phyloP scores from a whole-genome alignment of 1,284 basidiomycete species.

The Ganoderma lingzhi region DNA sequence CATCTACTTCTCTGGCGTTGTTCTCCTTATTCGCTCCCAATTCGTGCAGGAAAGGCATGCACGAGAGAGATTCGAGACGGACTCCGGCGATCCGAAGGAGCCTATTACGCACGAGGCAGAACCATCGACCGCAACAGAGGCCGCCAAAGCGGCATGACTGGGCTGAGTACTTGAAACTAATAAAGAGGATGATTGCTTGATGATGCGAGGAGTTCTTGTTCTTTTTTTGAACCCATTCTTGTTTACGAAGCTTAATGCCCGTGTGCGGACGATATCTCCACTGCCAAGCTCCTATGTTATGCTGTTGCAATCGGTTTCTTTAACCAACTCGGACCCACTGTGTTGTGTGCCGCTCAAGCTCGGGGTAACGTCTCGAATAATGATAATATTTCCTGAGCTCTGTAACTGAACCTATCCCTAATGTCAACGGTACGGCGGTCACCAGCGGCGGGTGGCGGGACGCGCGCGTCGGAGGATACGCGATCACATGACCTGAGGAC shows the following conservation, averaged over 20 bases:
- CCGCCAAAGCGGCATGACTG: background rate
- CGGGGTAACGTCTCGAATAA: too few relatives aligned
- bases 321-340: too few relatives aligned
- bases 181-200: background rate
- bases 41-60: conserved; percentile 49
- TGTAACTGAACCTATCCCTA: too few relatives aligned
- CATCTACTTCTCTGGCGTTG: conserved; percentile 55
- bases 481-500: conserved; percentile 14
- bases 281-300: too few relatives aligned
- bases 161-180: background rate
- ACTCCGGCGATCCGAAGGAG: conserved; percentile 10
- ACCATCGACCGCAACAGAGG: conserved; percentile 8
- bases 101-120: conserved; percentile 16
- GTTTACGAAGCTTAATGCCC: background rate
- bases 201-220: background rate
- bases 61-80: background rate
- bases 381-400: too few relatives aligned
- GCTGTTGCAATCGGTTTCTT: too few relatives aligned
- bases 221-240: background rate
- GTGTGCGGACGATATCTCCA: background rate
- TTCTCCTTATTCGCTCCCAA: conserved; percentile 53
- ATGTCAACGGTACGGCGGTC: too few relatives aligned
- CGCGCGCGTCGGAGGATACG: background rate
- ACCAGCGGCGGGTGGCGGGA: background rate
- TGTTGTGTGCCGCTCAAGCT: too few relatives aligned